Evolutionary conservation across 441 rosid genomes (phyloP).

Genomic region (Erodium texanum): DNA sequence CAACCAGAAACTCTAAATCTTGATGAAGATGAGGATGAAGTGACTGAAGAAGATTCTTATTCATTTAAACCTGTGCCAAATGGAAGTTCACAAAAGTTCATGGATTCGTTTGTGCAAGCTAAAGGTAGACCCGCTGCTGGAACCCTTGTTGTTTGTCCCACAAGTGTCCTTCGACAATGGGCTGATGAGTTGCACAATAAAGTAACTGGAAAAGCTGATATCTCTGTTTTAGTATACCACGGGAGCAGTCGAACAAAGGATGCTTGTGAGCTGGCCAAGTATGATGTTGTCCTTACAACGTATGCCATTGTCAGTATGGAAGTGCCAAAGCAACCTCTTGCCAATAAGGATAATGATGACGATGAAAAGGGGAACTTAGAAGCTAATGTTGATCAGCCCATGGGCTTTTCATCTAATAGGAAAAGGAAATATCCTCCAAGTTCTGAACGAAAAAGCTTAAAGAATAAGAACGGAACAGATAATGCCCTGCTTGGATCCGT

Average conservation of each 20-base stretch:
- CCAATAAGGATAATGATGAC: conserved; percentile 34
- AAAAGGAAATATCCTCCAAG: conserved; percentile 48
- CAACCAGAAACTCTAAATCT: conserved; percentile 59
- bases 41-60: conserved; percentile 25
- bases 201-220: conserved; percentile 54
- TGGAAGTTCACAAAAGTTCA: conserved; percentile 19
- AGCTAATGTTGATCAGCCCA: conserved; percentile 28
- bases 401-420: conserved; percentile 33
- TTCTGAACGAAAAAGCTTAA: conserved; percentile 37
- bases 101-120: conserved; percentile 26
- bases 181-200: conserved; percentile 70
- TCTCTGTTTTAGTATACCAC: conserved; percentile 70
- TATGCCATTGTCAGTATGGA: conserved; percentile 90
- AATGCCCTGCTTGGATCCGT: conserved; percentile 33
- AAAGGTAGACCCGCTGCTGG: conserved; percentile 89
- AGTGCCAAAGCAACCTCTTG: conserved; percentile 78
- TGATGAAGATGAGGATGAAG: conserved; percentile 42
- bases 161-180: conserved; percentile 98
- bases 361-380: conserved; percentile 43
- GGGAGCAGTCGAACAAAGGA: conserved; percentile 80
- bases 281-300: conserved; percentile 81
- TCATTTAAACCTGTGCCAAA: conserved; percentile 21
- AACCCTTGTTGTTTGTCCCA: conserved; percentile 94
- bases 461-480: conserved; percentile 42
- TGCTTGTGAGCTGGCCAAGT: conserved; percentile 64